Base-by-base conservation (phyloP, 1,284 basidiomycete species). In the Cryptococcus sp. region DNA sequence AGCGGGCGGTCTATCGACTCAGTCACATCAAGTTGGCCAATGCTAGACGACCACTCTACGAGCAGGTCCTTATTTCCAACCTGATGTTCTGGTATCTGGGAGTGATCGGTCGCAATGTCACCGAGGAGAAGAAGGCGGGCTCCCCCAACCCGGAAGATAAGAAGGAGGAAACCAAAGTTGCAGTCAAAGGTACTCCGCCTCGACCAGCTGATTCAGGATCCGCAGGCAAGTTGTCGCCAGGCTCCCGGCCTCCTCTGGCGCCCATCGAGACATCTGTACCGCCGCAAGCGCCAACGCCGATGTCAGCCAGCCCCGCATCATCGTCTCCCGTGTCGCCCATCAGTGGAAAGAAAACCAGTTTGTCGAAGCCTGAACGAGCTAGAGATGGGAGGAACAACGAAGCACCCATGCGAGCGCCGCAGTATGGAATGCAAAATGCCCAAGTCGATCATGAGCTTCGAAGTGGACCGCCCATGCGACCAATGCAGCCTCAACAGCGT, bases 31-130 rank as follows among this genome's bases (percentile, higher is more conserved):
- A 99, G 80, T 83, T 99, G 47, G 95, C 96, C 23, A 98, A 99
- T 77, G 94, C 95, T 11, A 84, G 96, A 53, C 84, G 95, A 46
- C 93, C 96, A 19, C 82, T 99, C 17, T 98, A 96, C 72, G 96
- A 99, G 81, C 95, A 99, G 78, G 95, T 99, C 51, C 81, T 99
- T 61, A 99, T 99, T 78, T 96, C 93, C 71, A 99, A 99, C 77
- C 83, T 99, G 67, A 99, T 98, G 94, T 99, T 99, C 83, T 99
- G 95, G 95, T 99, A 99, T 76, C 84, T 99, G 42, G 91, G 92
- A n/a, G 86, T 99, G 64, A 96, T 99, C 80, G 97, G 98, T 76
- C 93, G 82, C 38, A 75, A 80, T 55, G 64, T 86, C 72, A 69
- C 75, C 20, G 74, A 79, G 50, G 80, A 81, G 60, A 75, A 78